Conservation (phyloP, 768 basidiomycete genomes). For the Wakefieldia striispora region DNA sequence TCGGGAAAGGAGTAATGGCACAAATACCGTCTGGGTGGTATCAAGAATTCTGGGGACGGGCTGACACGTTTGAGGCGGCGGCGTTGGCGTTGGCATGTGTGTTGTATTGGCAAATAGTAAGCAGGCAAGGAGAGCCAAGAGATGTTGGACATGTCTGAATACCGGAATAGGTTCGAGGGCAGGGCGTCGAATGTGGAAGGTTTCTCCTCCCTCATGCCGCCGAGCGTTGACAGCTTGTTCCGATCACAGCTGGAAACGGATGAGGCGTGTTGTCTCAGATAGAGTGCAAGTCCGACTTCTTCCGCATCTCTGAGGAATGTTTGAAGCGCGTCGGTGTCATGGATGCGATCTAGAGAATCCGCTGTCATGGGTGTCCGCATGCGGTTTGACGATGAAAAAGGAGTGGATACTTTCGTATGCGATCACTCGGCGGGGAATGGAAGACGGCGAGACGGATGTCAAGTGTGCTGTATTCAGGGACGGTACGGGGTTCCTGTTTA, state of each 20-base stretch:
- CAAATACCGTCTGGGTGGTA: too few species aligned
- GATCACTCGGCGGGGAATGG: too few species aligned
- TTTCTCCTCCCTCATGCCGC: neutral
- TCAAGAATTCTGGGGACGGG: too few species aligned
- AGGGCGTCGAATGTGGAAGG: neutral
- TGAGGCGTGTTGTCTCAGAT: neutral
- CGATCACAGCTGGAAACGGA: conserved; percentile 5
- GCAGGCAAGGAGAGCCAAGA: neutral
- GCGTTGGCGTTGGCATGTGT: neutral
- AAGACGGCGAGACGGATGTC: too few species aligned
- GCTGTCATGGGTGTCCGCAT: too few species aligned
- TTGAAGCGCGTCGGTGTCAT: too few species aligned
- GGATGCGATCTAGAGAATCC: too few species aligned
- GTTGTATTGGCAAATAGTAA: neutral
- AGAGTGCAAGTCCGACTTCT: neutral
- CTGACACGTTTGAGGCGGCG: conserved; percentile 4
- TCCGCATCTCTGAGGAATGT: neutral
- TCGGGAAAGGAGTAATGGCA: too few species aligned
- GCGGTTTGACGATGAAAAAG: too few species aligned
- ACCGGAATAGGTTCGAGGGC: neutral
- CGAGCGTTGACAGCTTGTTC: conserved; percentile 5
- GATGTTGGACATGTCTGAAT: neutral
- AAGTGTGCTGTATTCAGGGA: too few species aligned
- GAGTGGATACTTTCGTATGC: too few species aligned
- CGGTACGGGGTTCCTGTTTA: too few species aligned